Evolutionary conservation across 441 rosid species (phyloP).

Genomic region (Euphorbia corollata): DNA sequence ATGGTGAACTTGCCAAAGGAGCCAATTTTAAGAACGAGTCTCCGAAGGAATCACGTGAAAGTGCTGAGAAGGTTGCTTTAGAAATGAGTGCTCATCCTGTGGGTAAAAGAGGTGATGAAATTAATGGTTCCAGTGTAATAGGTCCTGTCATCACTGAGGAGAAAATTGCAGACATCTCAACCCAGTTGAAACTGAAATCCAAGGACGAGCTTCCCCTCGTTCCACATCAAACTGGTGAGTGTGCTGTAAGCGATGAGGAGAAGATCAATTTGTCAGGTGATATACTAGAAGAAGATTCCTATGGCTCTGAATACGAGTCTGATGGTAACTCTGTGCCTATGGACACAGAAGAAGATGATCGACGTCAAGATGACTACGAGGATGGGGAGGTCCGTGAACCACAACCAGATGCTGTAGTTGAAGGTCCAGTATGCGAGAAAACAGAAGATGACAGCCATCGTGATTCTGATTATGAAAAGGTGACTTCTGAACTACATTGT

Average conservation of each 20-base stretch:
- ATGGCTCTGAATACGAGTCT: slow-evolving; percentile 44
- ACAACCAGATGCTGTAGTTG: slow-evolving; percentile 20
- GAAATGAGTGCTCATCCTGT: slow-evolving; percentile 18
- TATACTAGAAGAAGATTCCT: slow-evolving; percentile 39
- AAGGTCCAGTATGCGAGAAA: slow-evolving; percentile 22
- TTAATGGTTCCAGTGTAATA: slow-evolving; percentile 25
- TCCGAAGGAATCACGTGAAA: slow-evolving; percentile 24
- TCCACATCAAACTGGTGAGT: slow-evolving; percentile 36
- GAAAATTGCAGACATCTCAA: slow-evolving; percentile 25
- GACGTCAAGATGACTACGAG: slow-evolving; percentile 42
- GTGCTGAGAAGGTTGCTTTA: slow-evolving; percentile 22
- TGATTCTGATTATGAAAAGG: slow-evolving; percentile 28
- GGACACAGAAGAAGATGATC: slow-evolving; percentile 35
- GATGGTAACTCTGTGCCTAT: slow-evolving; percentile 35
- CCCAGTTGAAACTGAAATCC: slow-evolving; percentile 20
- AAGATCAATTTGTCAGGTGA: slow-evolving; percentile 49
- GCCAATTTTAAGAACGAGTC: slow-evolving; percentile 20
- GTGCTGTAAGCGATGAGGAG: slow-evolving; percentile 48
- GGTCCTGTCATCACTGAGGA: slow-evolving; percentile 28
- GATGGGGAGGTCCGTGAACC: slow-evolving; percentile 60
- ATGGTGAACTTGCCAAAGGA: slow-evolving; percentile 15
- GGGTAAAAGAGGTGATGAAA: slow-evolving; percentile 25
- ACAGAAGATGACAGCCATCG: slow-evolving; percentile 17
- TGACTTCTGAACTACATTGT: slow-evolving; percentile 19
- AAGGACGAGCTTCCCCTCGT: slow-evolving; percentile 25